Evolutionary conservation across 2,329 filamentous ascomycete species (phyloP), one percentile per base, ranked within the genome.

Genomic region (Penicillium sp.): DNA sequence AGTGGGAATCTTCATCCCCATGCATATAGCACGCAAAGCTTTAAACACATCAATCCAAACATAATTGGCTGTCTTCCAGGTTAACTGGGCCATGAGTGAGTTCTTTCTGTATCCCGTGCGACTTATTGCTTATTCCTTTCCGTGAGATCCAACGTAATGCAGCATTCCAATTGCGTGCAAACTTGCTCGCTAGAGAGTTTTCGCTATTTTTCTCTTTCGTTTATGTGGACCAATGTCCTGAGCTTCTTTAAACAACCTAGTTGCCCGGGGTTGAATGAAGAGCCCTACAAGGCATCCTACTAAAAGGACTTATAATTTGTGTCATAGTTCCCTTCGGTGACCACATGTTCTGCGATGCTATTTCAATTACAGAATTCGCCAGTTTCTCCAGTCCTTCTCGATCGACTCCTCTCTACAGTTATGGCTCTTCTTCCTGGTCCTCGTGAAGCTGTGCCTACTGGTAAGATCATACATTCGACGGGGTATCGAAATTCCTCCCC

Each of bases 61-160:
- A 30, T 49, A 7, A 53, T 53, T 39, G 39, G 51, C 26, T 50
- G 39, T 18, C 16, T 30, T 6, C 14, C 11, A 18, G 18, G 7
- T 39, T 18, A 36, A 43, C 13, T 32, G 26, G 39, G 18, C 26
- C 26, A 26, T 11, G 16, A 23, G 27, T 13, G 18, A 34, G 27
- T 34, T 3, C 36, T 46, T 47, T 4, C 35, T 51, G 46, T 32
- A 40, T 41, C 30, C 41, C 30, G 53, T 55, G 23, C 26, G 35
- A 52, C 41, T 44, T 43, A 6, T 50, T 50, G 46, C 39, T 50
- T 44, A 43, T 53, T 49, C 16, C 11, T 29, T 35, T n/a, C 45
- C 46, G 32, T 39, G 16, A 44, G 40, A 53, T 42, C 53, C 35
- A 52, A 51, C 47, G 42, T 55, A 42, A 52, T 52, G 53, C 27